Conservation (phyloP, 2,329 filamentous ascomycete genomes). For the Boeremia lycopersici region DNA sequence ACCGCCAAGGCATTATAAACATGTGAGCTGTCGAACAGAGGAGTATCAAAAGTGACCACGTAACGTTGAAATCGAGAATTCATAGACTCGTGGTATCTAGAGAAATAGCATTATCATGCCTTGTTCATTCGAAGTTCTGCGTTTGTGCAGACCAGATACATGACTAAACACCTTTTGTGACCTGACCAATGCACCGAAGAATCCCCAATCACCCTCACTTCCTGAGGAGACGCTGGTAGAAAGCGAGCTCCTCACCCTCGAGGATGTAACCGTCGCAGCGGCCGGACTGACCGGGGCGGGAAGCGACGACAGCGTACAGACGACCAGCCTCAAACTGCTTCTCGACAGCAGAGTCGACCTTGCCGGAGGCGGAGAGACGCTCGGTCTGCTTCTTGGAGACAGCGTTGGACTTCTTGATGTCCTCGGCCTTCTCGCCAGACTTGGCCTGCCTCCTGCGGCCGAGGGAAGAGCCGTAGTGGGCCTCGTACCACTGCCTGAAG, state of each 20-base stretch:
- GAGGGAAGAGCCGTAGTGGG: slow-evolving; percentile 92
- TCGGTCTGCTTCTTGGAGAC: slow-evolving; percentile 96
- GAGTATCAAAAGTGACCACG: slow-evolving; percentile 21
- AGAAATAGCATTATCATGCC: slow-evolving; percentile 45
- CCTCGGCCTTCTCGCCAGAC: slow-evolving; percentile 69
- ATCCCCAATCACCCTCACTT: slow-evolving; percentile 70
- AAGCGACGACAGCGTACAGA: slow-evolving; percentile 90
- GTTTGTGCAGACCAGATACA: slow-evolving; percentile 50
- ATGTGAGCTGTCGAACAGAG: not conserved
- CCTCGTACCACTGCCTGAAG: slow-evolving; percentile 99
- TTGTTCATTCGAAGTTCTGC: slow-evolving; percentile 46
- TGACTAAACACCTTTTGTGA: slow-evolving; percentile 51
- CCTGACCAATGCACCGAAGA: slow-evolving; percentile 49
- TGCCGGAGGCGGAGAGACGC: slow-evolving; percentile 80
- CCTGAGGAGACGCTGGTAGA: slow-evolving; percentile 99
- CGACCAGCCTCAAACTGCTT: slow-evolving; percentile 99
- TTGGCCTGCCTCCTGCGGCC: slow-evolving; percentile 93
- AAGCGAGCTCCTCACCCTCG: slow-evolving; percentile 98
- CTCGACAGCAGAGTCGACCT: slow-evolving; percentile 92
- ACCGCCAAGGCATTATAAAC: too few species aligned
- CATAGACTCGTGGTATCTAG: slow-evolving; percentile 50
- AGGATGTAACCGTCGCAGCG: slow-evolving; percentile 97
- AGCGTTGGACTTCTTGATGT: slow-evolving; percentile 97
- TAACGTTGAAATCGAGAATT: slow-evolving; percentile 44
- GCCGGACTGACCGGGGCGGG: slow-evolving; percentile 94